phyloP scores from a whole-genome alignment of 1,284 basidiomycete genomes.

The Fomes fomentarius region DNA sequence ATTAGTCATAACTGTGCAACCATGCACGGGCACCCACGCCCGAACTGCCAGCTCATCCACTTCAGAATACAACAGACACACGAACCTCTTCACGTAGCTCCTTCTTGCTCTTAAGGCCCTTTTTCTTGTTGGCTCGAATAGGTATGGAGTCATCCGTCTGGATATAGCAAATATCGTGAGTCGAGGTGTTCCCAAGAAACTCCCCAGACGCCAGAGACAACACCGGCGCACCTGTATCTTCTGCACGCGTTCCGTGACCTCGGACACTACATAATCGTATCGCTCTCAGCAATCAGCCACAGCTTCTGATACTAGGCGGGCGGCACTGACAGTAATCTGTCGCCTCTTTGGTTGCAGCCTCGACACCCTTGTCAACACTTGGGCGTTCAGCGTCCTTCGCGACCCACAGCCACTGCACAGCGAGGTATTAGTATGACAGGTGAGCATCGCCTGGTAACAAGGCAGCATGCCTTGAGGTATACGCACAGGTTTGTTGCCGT shows the following conservation, averaged over 20 bases:
- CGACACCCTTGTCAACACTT: constrained; percentile 29
- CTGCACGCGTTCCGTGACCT: constrained; percentile 58
- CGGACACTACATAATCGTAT: constrained; percentile 49
- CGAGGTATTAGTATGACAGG: neutral
- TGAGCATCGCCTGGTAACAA: constrained; percentile 2
- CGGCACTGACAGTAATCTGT: constrained; percentile 44
- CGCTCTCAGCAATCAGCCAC: neutral
- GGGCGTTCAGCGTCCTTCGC: constrained; percentile 36
- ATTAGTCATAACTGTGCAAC: no score
- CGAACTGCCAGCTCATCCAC: no score
- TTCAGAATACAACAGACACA: no score
- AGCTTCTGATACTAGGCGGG: neutral
- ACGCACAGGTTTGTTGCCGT: constrained; percentile 68
- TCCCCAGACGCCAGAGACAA: neutral
- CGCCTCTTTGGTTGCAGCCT: constrained; percentile 51
- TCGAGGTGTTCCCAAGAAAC: neutral
- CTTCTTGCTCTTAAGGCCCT: constrained; percentile 71
- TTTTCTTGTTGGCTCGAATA: constrained; percentile 67
- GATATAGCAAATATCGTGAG: neutral
- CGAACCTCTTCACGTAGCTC: constrained; percentile 68
- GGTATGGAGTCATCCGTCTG: constrained; percentile 71
- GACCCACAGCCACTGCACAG: constrained; percentile 70
- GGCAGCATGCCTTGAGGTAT: neutral
- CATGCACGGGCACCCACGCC: no score
- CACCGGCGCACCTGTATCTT: constrained; percentile 52